Evolutionary conservation across 2,329 filamentous ascomycete genomes (phyloP), one percentile per base, ranked within the genome.

Genomic region (Eurotiales sp.): DNA sequence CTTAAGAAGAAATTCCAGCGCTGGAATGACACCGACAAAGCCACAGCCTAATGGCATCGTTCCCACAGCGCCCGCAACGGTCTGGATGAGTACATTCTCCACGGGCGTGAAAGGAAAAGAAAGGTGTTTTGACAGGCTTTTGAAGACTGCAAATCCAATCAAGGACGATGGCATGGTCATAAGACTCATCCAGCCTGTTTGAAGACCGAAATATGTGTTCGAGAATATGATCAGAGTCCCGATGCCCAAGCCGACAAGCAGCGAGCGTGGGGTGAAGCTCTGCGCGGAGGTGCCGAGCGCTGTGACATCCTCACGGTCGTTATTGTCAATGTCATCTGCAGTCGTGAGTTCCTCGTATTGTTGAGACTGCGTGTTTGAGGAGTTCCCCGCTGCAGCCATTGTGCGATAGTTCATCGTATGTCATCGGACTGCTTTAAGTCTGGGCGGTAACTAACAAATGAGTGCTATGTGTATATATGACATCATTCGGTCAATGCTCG

Each of bases 131-230:
- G 86, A 81, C 1, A 96, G 70, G 5, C 85, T 79, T 63, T 88
- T 90, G 77, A 99, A 99, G 60, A 95, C 87, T 10, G 90, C 92
- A 66, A 96, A 97, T 2, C 93, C 92, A 64, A 99, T 89, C 54
- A 99, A 76, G 19, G 90, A 93, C 1, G 90, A 88, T 0, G 93
- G 93, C 90, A 99, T 96, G 14, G 90, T 88, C 93, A 99, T 97
- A 59, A 89, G 88, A 62, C 85, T 83, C 32, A 88, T 81, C 85
- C 85, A 88, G 58, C 85, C 85, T 23, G 89, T 95, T 72, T 97
- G 93, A 27, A 99, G 77, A n/a, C 93, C 93, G 67, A 99, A 99
- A 70, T 97, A 99, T 77, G 95, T 96, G 67, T 99, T 99, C 47
- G 89, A 95, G 68, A 96, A 96, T 65, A 88, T 93, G 63, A 97